phyloP scores from a whole-genome alignment of 192 early-diverging fungal species.

The Piromyces finnis region DNA sequence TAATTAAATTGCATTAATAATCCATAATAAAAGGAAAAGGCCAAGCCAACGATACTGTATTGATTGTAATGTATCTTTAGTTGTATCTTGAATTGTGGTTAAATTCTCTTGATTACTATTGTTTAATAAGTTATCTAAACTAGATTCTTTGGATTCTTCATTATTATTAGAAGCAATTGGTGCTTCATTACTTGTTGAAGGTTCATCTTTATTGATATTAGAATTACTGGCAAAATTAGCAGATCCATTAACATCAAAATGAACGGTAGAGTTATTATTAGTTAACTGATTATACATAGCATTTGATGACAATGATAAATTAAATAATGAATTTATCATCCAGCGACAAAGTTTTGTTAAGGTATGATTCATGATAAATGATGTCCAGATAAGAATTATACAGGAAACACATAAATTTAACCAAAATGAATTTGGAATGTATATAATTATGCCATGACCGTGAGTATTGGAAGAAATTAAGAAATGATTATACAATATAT shows the following conservation, averaged over 20 bases:
- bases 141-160: not conserved
- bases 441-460: not conserved
- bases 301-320: not conserved
- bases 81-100: not conserved
- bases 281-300: not conserved
- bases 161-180: not conserved
- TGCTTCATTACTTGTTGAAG: not conserved
- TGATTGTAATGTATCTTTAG: not conserved
- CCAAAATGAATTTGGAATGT: not conserved
- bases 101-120: not conserved
- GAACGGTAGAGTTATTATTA: not conserved
- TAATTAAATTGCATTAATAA: not conserved
- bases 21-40: not conserved
- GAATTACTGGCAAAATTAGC: not conserved
- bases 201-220: not conserved
- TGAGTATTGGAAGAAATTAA: not conserved
- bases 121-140: not conserved
- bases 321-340: not conserved
- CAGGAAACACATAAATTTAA: not conserved
- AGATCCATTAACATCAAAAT: not conserved
- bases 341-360: not conserved
- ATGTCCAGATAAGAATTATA: not conserved
- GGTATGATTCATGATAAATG: not conserved
- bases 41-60: not conserved
- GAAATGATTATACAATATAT: not conserved